These are phyloP conservation scores for Aegilops longissima DNA, from an alignment of 176 grass and related monocot species.

Conservation along the genomic window DNA sequence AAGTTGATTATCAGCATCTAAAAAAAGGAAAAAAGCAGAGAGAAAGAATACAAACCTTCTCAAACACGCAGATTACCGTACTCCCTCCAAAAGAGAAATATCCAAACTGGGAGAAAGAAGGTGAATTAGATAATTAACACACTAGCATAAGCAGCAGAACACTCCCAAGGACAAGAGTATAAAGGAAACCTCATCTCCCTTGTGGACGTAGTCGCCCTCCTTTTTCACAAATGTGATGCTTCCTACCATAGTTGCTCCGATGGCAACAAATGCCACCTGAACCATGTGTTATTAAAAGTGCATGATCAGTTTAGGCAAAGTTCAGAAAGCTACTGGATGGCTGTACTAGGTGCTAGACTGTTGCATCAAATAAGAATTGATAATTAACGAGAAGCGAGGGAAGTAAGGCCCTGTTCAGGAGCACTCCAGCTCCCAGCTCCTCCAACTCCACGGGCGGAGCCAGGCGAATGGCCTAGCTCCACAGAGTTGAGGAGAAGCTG, in stretches of 20 bases:
- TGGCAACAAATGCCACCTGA: slow-evolving; percentile 96
- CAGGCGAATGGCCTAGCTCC: no score
- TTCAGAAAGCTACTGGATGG: not conserved
- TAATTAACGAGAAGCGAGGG: not conserved
- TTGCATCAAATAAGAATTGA: not conserved
- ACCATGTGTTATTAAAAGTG: slow-evolving; percentile 26
- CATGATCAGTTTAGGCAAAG: not conserved
- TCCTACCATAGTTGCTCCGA: slow-evolving; percentile 98
- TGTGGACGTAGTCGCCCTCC: slow-evolving; percentile 64
- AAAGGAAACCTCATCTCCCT: slow-evolving; percentile 90
- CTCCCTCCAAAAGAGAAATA: slow-evolving; percentile 99
- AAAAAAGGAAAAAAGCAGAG: not conserved
- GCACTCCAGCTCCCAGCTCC: no score
- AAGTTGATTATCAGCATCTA: not conserved
- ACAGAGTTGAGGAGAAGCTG: no score
- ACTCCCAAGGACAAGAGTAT: not conserved
- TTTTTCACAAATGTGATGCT: slow-evolving; percentile 81
- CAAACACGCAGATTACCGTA: slow-evolving; percentile 95
- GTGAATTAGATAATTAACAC: slow-evolving; percentile 20
- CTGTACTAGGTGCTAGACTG: not conserved
- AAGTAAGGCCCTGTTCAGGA: not conserved
- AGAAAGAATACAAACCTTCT: slow-evolving; percentile 59
- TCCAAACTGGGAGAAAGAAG: slow-evolving; percentile 60
- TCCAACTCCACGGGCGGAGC: no score
- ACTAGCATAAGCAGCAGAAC: not conserved